Evolutionary conservation across 306 rosid species (phyloP).

Genomic region (Lathyrus sativus): DNA sequence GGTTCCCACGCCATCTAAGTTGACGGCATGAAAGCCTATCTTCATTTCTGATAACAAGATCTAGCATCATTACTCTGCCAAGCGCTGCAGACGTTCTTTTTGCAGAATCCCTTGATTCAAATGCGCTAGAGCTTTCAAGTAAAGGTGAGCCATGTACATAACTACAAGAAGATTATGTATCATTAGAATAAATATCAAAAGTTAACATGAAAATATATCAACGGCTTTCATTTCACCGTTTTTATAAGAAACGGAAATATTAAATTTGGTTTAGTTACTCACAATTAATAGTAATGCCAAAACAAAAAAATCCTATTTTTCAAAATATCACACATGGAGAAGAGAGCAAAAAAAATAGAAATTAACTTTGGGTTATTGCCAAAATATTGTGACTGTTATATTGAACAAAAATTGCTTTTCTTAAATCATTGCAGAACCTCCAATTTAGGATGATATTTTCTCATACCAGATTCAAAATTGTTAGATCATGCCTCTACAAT

Average conservation of each 20-base stretch:
- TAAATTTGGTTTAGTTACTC: neutral
- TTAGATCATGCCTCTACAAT: neutral
- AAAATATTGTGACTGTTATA: neutral
- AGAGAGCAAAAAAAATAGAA: neutral
- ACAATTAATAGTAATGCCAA: neutral
- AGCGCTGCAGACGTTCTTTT: constrained; percentile 79
- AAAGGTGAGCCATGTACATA: constrained; percentile 92
- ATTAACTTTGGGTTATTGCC: neutral
- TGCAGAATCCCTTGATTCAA: constrained; percentile 65
- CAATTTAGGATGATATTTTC: neutral
- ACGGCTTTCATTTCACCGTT: neutral
- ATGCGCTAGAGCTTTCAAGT: constrained; percentile 73
- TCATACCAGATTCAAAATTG: neutral
- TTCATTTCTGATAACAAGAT: constrained; percentile 94
- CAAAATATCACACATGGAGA: neutral
- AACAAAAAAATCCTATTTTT: neutral
- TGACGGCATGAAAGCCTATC: constrained; percentile 91
- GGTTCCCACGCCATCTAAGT: constrained; percentile 94
- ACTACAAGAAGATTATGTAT: constrained; percentile 50
- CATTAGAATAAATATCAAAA: constrained; percentile 32
- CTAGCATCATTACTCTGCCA: constrained; percentile 81
- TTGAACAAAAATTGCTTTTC: neutral
- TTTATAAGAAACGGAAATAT: neutral
- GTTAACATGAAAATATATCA: constrained; percentile 8
- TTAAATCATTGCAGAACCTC: neutral